Evolutionary conservation across 1,284 basidiomycete genomes (phyloP).

Genomic region (Cryptococcus sp.): DNA sequence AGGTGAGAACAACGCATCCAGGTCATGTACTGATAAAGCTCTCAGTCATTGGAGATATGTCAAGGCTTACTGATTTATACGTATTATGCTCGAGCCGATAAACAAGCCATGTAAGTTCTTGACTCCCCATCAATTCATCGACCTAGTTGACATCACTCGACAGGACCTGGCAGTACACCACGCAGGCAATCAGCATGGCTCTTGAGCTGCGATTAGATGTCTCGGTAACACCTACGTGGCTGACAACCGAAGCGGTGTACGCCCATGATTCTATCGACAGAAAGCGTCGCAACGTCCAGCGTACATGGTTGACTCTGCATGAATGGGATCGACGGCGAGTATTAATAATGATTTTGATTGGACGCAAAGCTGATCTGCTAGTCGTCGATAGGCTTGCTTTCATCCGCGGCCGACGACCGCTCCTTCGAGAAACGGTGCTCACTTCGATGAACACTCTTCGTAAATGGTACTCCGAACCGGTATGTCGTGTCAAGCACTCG

Average conservation of each 20-base stretch:
- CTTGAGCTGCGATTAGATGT: constrained; percentile 20
- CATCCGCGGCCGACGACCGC: constrained; percentile 14
- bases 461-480: constrained; percentile 13
- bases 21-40: background rate
- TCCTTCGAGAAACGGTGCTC: constrained; percentile 11
- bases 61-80: constrained; percentile 16
- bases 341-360: background rate
- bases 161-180: constrained; percentile 17
- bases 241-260: constrained; percentile 9
- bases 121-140: background rate
- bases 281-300: constrained; percentile 17
- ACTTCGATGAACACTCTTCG: constrained; percentile 4
- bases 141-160: background rate
- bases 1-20: constrained; percentile 4
- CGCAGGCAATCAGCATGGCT: constrained; percentile 16
- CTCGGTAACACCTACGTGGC: constrained; percentile 15
- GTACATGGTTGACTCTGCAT: constrained; percentile 11
- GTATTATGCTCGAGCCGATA: constrained; percentile 11
- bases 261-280: constrained; percentile 4
- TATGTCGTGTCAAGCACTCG: background rate
- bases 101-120: constrained; percentile 15
- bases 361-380: background rate
- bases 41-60: constrained; percentile 23
- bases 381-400: constrained; percentile 11
- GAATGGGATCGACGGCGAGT: constrained; percentile 20